These are phyloP conservation scores for Apophysomyces ossiformis DNA, from an alignment of 371 early-diverging fungal genomes.

Conservation along the genomic window DNA sequence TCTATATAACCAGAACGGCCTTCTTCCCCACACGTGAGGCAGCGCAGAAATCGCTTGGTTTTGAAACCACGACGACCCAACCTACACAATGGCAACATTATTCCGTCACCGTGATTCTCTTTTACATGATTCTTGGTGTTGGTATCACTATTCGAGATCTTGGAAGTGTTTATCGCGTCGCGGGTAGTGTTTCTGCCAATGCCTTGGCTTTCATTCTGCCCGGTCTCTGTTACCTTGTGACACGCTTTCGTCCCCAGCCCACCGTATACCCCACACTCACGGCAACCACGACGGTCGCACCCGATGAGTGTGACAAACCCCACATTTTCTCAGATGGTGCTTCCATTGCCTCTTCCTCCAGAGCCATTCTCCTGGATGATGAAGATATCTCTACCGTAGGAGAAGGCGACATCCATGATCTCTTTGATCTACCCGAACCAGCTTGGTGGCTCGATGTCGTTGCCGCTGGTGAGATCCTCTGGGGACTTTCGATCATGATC, in stretches of 20 bases:
- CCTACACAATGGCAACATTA: constrained; percentile 51
- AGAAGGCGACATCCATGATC: constrained; percentile 9
- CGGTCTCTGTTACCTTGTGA: constrained; percentile 50
- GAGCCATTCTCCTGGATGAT: constrained; percentile 20
- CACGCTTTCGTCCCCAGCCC: constrained; percentile 17
- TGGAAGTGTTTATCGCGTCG: constrained; percentile 58
- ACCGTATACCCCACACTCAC: constrained; percentile 20
- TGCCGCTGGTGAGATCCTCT: constrained; percentile 37
- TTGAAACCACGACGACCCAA: constrained; percentile 44
- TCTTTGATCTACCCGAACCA: constrained; percentile 12
- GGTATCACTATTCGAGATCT: constrained; percentile 49
- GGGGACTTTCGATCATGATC: constrained; percentile 48
- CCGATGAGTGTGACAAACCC: constrained; percentile 6
- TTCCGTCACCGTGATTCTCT: constrained; percentile 46
- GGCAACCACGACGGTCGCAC: constrained; percentile 17
- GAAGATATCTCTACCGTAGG: constrained; percentile 25
- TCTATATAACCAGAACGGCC: constrained; percentile 29
- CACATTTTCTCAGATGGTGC: constrained; percentile 2
- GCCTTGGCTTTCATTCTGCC: constrained; percentile 63
- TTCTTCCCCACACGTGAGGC: constrained; percentile 62
- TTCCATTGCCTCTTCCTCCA: constrained; percentile 9
- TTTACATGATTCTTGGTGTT: constrained; percentile 32
- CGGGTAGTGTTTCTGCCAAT: constrained; percentile 63
- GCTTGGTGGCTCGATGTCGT: constrained; percentile 29
- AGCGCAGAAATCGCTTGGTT: constrained; percentile 55